Evolutionary conservation across 208 protist species (phyloP).

Genomic region (Trypanosoma brucei): DNA sequence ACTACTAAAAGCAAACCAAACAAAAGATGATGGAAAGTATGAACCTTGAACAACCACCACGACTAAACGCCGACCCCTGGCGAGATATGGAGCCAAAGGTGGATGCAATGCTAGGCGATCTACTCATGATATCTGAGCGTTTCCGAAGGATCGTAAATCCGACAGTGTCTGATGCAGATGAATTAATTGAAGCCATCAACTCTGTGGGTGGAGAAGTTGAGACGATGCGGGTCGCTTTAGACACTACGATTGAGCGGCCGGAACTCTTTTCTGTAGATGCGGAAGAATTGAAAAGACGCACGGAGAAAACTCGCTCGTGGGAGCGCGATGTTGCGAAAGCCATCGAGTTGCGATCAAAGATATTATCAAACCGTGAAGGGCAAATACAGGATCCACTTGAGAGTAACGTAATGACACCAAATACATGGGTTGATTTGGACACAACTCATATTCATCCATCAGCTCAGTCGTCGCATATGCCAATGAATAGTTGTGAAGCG

Average conservation of each 20-base stretch:
- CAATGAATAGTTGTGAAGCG: background rate
- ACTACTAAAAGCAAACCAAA: no score
- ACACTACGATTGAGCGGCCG: conserved; percentile 74
- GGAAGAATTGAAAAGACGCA: conserved; percentile 62
- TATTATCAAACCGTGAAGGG: conserved; percentile 38
- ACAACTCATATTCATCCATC: background rate
- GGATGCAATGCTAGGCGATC: conserved; percentile 55
- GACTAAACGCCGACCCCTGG: conserved; percentile 46
- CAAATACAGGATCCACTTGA: conserved; percentile 6
- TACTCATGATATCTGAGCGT: conserved; percentile 52
- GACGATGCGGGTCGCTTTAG: conserved; percentile 76
- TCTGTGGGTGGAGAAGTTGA: conserved; percentile 57
- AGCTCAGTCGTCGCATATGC: background rate
- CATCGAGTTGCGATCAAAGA: conserved; percentile 45
- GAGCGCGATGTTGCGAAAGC: conserved; percentile 72
- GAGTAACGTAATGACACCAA: background rate
- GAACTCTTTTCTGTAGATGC: conserved; percentile 69
- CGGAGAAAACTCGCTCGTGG: conserved; percentile 60
- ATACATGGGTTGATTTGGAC: background rate
- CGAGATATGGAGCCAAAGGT: conserved; percentile 79
- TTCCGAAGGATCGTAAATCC: conserved; percentile 39
- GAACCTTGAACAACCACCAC: background rate
- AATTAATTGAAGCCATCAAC: conserved; percentile 62
- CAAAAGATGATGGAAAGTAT: background rate
- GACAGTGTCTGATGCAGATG: conserved; percentile 66